Evolutionary conservation across 208 protist genomes (phyloP).

Genomic region (Acanthamoeba castellanii): DNA sequence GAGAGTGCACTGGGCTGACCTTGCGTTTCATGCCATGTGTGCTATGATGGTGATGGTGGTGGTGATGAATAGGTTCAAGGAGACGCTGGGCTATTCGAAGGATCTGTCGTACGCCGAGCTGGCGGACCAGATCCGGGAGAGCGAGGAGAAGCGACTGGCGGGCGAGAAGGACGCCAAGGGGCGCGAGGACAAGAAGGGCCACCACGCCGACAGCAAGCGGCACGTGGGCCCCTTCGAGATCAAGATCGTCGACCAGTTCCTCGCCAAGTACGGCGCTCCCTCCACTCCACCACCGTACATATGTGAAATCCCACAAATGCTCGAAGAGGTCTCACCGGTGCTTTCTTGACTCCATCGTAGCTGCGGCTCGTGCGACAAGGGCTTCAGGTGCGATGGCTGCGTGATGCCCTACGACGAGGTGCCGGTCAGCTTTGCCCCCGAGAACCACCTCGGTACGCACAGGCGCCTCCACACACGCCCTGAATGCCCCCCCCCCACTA

Average conservation of each 20-base stretch:
- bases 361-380: constrained; percentile 38
- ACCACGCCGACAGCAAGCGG: background rate
- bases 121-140: constrained; percentile 39
- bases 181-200: background rate
- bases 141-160: constrained; percentile 32
- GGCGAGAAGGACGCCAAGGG: constrained; percentile 39
- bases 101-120: constrained; percentile 7
- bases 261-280: background rate
- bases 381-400: constrained; percentile 43
- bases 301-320: background rate
- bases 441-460: background rate
- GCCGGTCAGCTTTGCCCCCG: background rate
- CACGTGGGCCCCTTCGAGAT: constrained; percentile 42
- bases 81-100: constrained; percentile 22
- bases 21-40: no score
- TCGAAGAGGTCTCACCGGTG: background rate
- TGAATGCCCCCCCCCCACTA: background rate
- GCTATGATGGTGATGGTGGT: no score
- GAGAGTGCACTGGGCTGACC: no score
- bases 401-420: constrained; percentile 31
- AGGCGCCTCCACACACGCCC: background rate
- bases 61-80: background rate
- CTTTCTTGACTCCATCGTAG: background rate
- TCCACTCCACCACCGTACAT: background rate
- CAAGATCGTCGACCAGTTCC: constrained; percentile 40